Percentiles rank a stretch among this genome's conserved stretches.
phyloP scores from a whole-genome alignment of 2,329 filamentous ascomycete genomes.

The Sporothrix sp. region DNA sequence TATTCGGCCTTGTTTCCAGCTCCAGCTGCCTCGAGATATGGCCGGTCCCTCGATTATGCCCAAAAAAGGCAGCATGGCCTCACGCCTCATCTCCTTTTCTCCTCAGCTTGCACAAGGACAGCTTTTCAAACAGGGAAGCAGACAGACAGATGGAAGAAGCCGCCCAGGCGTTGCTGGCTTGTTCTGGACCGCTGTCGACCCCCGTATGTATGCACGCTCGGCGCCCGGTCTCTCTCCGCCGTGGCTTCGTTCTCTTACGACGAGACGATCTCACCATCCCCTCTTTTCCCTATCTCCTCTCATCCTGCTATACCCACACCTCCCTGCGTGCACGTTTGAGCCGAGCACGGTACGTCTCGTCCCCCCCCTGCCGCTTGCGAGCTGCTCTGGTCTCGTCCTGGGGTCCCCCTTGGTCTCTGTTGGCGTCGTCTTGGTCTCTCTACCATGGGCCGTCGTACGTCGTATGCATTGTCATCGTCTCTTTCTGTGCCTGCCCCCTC shows the following conservation, averaged over 20 bases:
- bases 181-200: too few species aligned
- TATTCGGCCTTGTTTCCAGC: slow-evolving; percentile 1
- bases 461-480: background rate
- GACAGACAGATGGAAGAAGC: too few species aligned
- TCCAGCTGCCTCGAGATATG: slow-evolving; percentile 1
- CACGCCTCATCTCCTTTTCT: background rate
- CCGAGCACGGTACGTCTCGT: background rate
- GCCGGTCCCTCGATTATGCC: background rate
- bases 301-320: slow-evolving; percentile 2
- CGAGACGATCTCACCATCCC: slow-evolving; percentile 4
- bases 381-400: background rate
- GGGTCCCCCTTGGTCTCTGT: background rate
- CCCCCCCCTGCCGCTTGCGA: background rate
- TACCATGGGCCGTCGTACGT: background rate
- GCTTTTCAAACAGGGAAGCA: background rate
- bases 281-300: background rate
- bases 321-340: background rate
- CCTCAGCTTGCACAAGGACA: background rate
- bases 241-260: too few species aligned
- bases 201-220: too few species aligned
- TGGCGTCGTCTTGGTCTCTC: background rate
- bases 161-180: too few species aligned
- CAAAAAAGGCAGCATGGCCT: background rate
- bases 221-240: too few species aligned
- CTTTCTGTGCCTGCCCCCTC: background rate